Evolutionary conservation across 768 basidiomycete species (phyloP).

Genomic region (Coprinopsis sp.): DNA sequence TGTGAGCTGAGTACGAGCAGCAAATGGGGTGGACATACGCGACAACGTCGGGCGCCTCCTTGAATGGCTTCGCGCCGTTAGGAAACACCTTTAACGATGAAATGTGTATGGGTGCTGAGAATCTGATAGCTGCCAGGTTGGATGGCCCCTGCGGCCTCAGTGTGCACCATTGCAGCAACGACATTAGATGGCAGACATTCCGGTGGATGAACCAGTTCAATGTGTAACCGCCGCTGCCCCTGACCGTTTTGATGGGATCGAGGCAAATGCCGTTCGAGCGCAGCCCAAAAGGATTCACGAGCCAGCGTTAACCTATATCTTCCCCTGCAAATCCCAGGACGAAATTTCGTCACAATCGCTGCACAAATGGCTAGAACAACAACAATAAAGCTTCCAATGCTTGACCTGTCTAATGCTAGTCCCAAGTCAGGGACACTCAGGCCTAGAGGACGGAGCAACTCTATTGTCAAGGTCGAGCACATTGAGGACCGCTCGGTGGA

Average conservation of each 20-base stretch:
- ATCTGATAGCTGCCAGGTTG: slow-evolving; percentile 67
- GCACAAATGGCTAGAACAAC: slow-evolving; percentile 47
- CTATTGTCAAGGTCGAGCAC: slow-evolving; percentile 82
- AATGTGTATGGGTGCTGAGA: slow-evolving; percentile 62
- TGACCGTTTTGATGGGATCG: not conserved
- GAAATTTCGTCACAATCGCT: slow-evolving; percentile 5
- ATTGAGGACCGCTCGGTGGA: slow-evolving; percentile 69
- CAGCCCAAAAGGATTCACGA: slow-evolving; percentile 18
- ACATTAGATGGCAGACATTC: slow-evolving; percentile 34
- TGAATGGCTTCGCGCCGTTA: slow-evolving; percentile 59
- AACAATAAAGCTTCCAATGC: slow-evolving; percentile 50
- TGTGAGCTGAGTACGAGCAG: slow-evolving; percentile 8
- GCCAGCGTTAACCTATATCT: not conserved
- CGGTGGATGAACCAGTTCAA: too few species aligned
- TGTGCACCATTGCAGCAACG: slow-evolving; percentile 65
- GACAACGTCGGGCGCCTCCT: slow-evolving; percentile 51
- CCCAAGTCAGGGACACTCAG: slow-evolving; percentile 28
- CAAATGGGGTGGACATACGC: slow-evolving; percentile 40
- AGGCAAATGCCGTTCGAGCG: slow-evolving; percentile 17
- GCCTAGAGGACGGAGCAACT: slow-evolving; percentile 58
- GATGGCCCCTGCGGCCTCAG: slow-evolving; percentile 54
- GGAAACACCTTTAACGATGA: slow-evolving; percentile 66
- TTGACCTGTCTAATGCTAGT: slow-evolving; percentile 35
- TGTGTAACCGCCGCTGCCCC: not conserved
- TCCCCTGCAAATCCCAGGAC: not conserved